Evolutionary conservation across 23 red algal species (phyloP), one percentile per base, ranked within the genome.

Genomic region (Gracilaria domingensis): DNA sequence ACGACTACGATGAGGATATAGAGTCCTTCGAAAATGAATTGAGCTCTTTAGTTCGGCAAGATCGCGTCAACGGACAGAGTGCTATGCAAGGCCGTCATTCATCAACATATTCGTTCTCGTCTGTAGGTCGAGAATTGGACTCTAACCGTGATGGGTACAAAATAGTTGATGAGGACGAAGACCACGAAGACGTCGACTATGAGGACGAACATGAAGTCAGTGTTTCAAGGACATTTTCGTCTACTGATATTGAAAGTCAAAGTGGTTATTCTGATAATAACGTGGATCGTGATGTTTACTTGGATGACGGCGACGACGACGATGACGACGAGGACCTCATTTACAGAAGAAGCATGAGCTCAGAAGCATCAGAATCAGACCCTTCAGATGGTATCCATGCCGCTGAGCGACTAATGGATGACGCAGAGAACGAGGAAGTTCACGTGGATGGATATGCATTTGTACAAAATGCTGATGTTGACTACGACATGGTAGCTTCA

Each of bases 381-480:
- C 64, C 28, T 37, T 37, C 64, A 36, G 8, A 20, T 32, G 16
- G 9, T 32, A 37, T 3, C 32, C 32, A 69, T 36, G 30, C 12
- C 9, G 30, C 2, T 28, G 32, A 37, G 64, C 64, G 33, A 12
- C 26, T 69, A 17, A 18, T 36, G 11, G 38, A 50, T 77, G 40
- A 30, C 50, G 4, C 72, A 49, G 39, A 50, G 23, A 20, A 77
- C 50, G 72, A 50, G 21, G 7, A 45, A 0, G 21, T 77, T 6
- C 72, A 51, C 26, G 72, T 77, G 72, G 72, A 51, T 77, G 72
- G 72, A 25, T 77, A 51, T 37, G 72, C 72, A 39, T 6, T 77
- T 30, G 72, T 77, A 51, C 20, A 32, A 1, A 42, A 50, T 0
- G 4, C 30, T 69, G 16, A 38, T 62, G 59, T 29, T 62, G 26